Base-by-base conservation (phyloP, 306 rosid genomes). In the Acacia acuminata region DNA sequence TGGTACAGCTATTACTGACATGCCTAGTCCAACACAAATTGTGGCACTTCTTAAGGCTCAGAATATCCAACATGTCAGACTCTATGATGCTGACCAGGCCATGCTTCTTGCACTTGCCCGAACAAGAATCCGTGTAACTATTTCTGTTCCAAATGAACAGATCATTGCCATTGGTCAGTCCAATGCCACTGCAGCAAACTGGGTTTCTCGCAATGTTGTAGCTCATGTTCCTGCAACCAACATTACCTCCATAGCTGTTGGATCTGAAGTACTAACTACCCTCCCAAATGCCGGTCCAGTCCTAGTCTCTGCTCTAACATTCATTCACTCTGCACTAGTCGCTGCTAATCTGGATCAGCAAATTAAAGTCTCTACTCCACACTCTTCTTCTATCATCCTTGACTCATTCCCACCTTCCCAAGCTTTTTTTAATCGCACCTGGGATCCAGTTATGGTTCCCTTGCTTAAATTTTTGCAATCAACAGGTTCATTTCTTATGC, bases 361-460 rank as follows among this genome's bases (percentile, higher is more conserved):
- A 81, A 87, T 96, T 25, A 96, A 88, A 91, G 99, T 96, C 74
- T 96, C 99, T 12, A 96, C 97, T 2, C 97, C 99, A 27, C 98
- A 87, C 76, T 81, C 99, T 75, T 91, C 99, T 60, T 92, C 96
- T 76, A 75, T 96, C 78, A 91, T 96, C 83, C 97, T 96, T 0
- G 96, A 96, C 85, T 96, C 99, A 13, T 93, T 96, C 87, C 99
- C 99, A 24, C 99, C 99, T 58, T 96, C 99, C 42, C 99, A 96
- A 80, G 99, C 99, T 64, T 96, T 96, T 85, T 96, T 96, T 77
- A 96, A 96, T 64, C 93, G 96, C 10, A 76, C 97, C 12, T 96
- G 99, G 99, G 90, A 96, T 73, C 97, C 93, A 1, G 98, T 96
- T 78, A 92, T 96, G 99, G 86, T 92, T 61, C 99, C 99, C 34